Base-by-base conservation (phyloP, 2,329 filamentous ascomycete genomes). In the Hypoxylon sp. region DNA sequence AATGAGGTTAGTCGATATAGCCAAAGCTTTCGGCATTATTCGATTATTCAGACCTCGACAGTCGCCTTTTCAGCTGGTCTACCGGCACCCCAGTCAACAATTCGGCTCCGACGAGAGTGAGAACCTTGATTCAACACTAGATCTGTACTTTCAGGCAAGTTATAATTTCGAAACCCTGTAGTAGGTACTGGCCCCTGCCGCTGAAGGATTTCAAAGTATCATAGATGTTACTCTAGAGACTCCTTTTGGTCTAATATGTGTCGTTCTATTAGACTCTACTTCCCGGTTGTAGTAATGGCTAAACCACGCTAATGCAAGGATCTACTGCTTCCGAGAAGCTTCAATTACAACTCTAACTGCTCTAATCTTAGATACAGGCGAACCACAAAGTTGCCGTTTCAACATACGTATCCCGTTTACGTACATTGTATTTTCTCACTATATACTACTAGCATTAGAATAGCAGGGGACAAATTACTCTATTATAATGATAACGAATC, bases 291-390 rank as follows among this genome's bases (percentile, higher is more conserved):
- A 51, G 11, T 11, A 31, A 47, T 54, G 26, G 24, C 37, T 24
- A 53, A 54, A 35, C 17, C 19, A 39, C 33, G 29, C 52, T 63
- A 51, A 57, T 63, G 52, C 60, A 26, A 57, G 60, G 60, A 57
- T 50, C 33, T 51, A 51, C 52, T 57, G 52, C 26, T 33, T 24
- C 42, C 29, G 19, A 48, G 31, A 2, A 19, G n/a, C 47, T 26
- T n/a, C 35, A 44, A 29, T 37, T 39, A 50, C 33, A 55, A 55
- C 42, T 44, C 48, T 47, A 31, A 48, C 22, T 46, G 29, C 6
- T 55, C 13, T 46, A 62, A 55, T 42, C 47, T 50, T 47, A 24
- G 10, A 4, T 47, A 14, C 3, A 33, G 19, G n/a, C 11, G 5
- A 57, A 33, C 35, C 53, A 46, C n/a, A 26, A 57, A 33, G 37